phyloP scores from a whole-genome alignment of 2,329 filamentous ascomycete genomes.

The Anisogramma anomala region DNA sequence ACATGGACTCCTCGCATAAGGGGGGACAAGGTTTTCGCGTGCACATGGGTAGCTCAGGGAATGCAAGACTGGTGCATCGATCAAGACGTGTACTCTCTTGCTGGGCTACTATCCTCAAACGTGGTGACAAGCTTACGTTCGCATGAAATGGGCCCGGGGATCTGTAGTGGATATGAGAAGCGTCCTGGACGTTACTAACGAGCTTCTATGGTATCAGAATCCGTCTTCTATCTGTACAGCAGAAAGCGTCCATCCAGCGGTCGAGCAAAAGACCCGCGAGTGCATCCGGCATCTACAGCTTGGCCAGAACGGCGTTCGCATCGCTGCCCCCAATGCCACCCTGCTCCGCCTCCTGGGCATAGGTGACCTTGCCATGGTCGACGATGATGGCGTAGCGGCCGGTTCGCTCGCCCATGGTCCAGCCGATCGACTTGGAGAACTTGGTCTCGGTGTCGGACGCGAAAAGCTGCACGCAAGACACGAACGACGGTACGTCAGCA shows the following conservation, averaged over 20 bases:
- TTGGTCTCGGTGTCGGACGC: conserved; percentile 56
- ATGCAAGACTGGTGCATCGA: conserved; percentile 22
- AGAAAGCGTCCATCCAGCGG: not conserved
- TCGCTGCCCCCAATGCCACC: conserved; percentile 35
- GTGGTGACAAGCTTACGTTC: not conserved
- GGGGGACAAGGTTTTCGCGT: conserved; percentile 16
- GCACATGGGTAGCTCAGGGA: conserved; percentile 22
- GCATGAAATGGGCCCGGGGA: not conserved
- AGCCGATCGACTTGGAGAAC: conserved; percentile 70
- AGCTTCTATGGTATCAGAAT: not conserved
- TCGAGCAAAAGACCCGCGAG: not conserved
- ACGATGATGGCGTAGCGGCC: conserved; percentile 70
- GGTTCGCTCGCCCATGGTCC: conserved; percentile 63
- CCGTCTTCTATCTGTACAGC: conserved; percentile 11
- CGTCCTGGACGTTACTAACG: not conserved
- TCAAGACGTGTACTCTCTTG: conserved; percentile 11
- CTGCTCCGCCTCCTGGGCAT: conserved; percentile 58
- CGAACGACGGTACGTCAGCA: not conserved
- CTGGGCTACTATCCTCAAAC: not conserved
- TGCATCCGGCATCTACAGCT: conserved; percentile 31
- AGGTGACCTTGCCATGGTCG: conserved; percentile 72
- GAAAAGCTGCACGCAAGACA: conserved; percentile 45
- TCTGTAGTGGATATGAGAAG: not conserved
- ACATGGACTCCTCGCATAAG: conserved; percentile 20
- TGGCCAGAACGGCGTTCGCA: conserved; percentile 41